Conservation (phyloP, 306 rosid genomes). For the Medicago arabica region DNA sequence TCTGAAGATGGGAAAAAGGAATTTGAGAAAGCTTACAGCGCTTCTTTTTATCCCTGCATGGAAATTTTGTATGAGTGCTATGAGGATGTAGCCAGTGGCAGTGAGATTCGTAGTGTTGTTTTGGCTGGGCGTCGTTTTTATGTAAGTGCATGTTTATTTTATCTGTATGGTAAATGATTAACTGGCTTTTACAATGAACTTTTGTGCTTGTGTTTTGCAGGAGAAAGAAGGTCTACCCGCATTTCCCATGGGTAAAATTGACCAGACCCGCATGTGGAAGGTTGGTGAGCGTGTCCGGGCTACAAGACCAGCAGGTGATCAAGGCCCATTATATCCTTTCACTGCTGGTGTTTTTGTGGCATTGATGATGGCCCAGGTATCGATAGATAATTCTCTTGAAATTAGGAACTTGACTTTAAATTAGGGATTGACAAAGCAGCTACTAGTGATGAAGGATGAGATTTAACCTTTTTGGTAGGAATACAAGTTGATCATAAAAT, state of each 20-base stretch:
- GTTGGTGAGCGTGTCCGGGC: conserved; percentile 90
- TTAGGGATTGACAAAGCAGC: conserved; percentile 1
- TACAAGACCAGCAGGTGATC: conserved; percentile 79
- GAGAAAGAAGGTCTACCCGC: conserved; percentile 97
- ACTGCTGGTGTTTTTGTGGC: conserved; percentile 98
- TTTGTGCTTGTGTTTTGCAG: conserved; percentile 52
- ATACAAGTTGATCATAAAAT: background rate
- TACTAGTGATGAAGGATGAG: background rate
- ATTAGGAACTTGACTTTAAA: background rate
- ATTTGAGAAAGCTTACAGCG: conserved; percentile 78
- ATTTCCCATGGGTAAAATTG: conserved; percentile 98
- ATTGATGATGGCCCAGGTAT: conserved; percentile 99
- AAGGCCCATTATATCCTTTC: conserved; percentile 84
- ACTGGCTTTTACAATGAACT: background rate
- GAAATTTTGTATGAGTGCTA: conserved; percentile 76
- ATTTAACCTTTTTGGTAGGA: background rate
- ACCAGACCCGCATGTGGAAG: conserved; percentile 98
- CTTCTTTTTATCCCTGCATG: conserved; percentile 94
- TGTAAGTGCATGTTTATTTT: conserved; percentile 51
- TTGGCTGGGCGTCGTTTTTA: conserved; percentile 51
- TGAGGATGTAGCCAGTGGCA: conserved; percentile 22
- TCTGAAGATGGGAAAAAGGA: conserved; percentile 7
- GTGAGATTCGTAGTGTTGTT: conserved; percentile 13
- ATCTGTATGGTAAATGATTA: background rate
- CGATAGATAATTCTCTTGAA: background rate